These are phyloP conservation scores for Blepharisma undulans DNA, from an alignment of 169 alveolate genomes.

Conservation along the genomic window DNA sequence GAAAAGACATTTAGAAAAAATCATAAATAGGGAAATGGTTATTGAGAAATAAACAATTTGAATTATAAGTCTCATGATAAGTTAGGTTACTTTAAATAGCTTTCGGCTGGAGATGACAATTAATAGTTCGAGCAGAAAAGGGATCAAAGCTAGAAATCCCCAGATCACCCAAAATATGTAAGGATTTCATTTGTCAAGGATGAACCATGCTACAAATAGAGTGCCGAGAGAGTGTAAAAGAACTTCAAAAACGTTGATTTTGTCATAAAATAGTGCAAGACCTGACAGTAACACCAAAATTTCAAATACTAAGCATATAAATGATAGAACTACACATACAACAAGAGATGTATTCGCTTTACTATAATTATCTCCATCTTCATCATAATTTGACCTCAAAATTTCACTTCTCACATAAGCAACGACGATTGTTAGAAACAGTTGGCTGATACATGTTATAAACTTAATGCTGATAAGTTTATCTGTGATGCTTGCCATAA, in stretches of 20 bases:
- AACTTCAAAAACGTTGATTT: neutral
- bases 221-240: constrained; percentile 22
- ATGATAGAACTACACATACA: neutral
- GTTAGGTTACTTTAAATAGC: neutral
- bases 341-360: constrained; percentile 19
- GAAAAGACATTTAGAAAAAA: neutral
- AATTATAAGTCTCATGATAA: neutral
- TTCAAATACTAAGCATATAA: constrained; percentile 3
- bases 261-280: constrained; percentile 20
- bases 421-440: neutral
- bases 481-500: neutral
- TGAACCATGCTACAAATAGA: neutral
- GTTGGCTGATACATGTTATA: neutral
- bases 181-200: constrained; percentile 15
- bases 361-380: neutral
- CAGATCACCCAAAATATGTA: constrained; percentile 31
- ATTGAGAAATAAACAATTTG: neutral
- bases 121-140: constrained; percentile 18
- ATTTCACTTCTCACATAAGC: neutral
- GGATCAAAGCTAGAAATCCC: constrained; percentile 23
- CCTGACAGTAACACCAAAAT: constrained; percentile 23
- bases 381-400: neutral
- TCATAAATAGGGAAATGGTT: neutral
- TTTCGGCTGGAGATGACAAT: neutral
- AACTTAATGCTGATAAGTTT: constrained; percentile 16